phyloP scores from a whole-genome alignment of 2,329 filamentous ascomycete genomes.

The Ascochyta rabiei region DNA sequence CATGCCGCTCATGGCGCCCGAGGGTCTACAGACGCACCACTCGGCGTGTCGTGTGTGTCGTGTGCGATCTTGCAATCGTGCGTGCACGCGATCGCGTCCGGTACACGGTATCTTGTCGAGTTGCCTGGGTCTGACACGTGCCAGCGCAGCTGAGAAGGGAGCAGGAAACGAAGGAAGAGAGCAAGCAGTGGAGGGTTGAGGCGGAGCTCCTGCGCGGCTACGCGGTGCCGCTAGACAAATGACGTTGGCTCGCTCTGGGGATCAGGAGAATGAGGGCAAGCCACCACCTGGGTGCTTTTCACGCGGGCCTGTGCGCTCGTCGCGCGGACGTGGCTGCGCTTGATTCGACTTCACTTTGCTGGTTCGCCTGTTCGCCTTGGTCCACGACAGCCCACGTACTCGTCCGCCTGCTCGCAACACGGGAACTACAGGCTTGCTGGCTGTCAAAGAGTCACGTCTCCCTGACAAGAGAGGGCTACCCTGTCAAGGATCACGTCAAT shows the following conservation, averaged over 20 bases:
- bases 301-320: conserved; percentile 1
- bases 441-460: not conserved
- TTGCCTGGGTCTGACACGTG: conserved; percentile 2
- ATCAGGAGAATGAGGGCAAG: conserved; percentile 16
- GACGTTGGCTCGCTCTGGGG: conserved; percentile 11
- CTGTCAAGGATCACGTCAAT: not conserved
- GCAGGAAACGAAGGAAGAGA: not conserved
- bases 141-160: conserved; percentile 5
- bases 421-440: not conserved
- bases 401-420: not conserved
- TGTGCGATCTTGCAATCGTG: not conserved
- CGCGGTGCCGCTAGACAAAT: conserved; percentile 7
- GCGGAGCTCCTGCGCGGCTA: too few species aligned
- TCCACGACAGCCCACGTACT: not conserved
- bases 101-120: not conserved
- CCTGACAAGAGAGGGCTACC: conserved; percentile 1
- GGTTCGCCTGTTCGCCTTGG: not conserved
- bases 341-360: conserved; percentile 12
- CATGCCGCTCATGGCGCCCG: conserved; percentile 44
- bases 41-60: too few species aligned
- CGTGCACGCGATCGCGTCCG: not conserved
- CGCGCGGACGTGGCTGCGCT: conserved; percentile 3
- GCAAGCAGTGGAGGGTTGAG: not conserved
- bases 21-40: not conserved
- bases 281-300: conserved; percentile 6